A percentile compares a stretch with the other conserved stretches of the same genome.
Conservation (phyloP, 2,329 filamentous ascomycete species). For the Trichoderma sp. region DNA sequence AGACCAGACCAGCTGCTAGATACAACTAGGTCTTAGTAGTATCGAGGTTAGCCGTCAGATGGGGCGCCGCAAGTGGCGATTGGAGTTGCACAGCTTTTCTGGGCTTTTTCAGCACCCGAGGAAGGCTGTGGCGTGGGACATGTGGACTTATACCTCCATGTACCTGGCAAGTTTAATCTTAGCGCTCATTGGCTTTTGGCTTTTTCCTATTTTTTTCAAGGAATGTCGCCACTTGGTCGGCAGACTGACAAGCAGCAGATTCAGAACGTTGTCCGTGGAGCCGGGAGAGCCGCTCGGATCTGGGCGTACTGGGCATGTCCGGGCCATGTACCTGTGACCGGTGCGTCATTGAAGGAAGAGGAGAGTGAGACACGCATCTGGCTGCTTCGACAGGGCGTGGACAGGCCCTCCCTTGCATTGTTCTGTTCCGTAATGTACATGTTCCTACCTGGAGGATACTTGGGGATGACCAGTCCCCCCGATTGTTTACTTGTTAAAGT, state of each 20-base stretch:
- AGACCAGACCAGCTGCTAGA: neutral
- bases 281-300: constrained; percentile 2
- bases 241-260: neutral
- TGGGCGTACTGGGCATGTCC: neutral
- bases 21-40: neutral
- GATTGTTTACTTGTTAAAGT: neutral
- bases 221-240: constrained; percentile 16
- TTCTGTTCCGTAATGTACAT: neutral
- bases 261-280: neutral
- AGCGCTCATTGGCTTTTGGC: neutral
- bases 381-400: neutral
- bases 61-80: neutral
- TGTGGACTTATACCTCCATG: neutral
- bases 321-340: neutral
- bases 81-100: neutral
- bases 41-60: neutral
- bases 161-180: neutral
- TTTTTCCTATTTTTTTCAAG: neutral
- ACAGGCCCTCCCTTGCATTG: neutral
- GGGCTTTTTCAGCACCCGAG: neutral
- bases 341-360: neutral
- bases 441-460: neutral
- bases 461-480: neutral
- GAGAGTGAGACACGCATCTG: neutral
- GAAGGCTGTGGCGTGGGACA: neutral